Conservation (phyloP, 768 basidiomycete genomes). For the Mycena floridula region DNA sequence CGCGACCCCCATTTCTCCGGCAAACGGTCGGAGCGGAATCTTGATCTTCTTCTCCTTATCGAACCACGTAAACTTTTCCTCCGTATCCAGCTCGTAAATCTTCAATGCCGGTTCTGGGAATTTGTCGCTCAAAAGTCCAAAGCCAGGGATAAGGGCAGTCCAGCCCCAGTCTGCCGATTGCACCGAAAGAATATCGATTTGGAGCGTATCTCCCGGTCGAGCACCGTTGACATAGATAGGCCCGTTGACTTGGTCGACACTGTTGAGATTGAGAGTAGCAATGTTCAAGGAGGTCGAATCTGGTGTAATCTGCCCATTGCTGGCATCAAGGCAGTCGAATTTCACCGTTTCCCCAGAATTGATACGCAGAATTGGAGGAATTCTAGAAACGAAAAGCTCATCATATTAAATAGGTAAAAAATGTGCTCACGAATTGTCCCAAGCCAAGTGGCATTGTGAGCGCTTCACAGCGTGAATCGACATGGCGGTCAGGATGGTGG, state of each 20-base stretch:
- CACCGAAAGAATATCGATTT: constrained; percentile 51
- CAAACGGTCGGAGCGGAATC: constrained; percentile 50
- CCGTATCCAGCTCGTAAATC: constrained; percentile 43
- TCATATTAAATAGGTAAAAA: not conserved
- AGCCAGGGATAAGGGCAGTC: constrained; percentile 54
- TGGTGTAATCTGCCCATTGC: constrained; percentile 51
- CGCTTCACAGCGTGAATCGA: constrained; percentile 53
- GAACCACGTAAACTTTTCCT: constrained; percentile 42
- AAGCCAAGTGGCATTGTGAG: constrained; percentile 46
- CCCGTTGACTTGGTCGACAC: constrained; percentile 54
- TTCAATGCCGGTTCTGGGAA: constrained; percentile 45
- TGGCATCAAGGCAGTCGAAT: constrained; percentile 60
- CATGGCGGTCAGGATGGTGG: not conserved
- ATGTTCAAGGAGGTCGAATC: constrained; percentile 31
- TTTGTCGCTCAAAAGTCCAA: constrained; percentile 49
- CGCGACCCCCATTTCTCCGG: constrained; percentile 62
- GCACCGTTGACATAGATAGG: constrained; percentile 51
- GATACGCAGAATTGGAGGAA: constrained; percentile 43
- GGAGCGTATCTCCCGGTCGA: constrained; percentile 49
- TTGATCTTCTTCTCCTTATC: constrained; percentile 40
- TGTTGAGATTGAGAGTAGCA: constrained; percentile 35
- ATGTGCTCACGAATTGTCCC: constrained; percentile 48
- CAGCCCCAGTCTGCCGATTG: constrained; percentile 56
- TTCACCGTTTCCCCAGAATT: constrained; percentile 48
- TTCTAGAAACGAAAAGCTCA: constrained; percentile 23